Conservation (phyloP, 2,329 filamentous ascomycete genomes). For the Cercospora brassicicola region DNA sequence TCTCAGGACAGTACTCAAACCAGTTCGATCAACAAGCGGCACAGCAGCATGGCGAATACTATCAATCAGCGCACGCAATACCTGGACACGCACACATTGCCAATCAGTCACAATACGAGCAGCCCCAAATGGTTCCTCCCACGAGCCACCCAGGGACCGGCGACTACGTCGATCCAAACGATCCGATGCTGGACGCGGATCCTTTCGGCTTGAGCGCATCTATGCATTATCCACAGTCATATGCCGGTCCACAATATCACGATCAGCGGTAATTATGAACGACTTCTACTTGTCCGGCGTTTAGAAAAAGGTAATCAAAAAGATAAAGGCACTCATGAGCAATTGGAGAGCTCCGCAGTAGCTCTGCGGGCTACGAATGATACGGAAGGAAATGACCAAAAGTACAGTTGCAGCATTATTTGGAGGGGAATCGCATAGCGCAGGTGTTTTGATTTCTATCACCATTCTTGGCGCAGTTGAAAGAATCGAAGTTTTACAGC, state of each 20-base stretch:
- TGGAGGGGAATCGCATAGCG: slow-evolving; percentile 18
- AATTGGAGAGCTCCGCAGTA: slow-evolving; percentile 19
- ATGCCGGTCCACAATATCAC: slow-evolving; percentile 29
- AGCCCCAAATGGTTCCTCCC: slow-evolving; percentile 26
- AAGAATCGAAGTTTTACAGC: neutral
- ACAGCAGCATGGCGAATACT: slow-evolving; percentile 33
- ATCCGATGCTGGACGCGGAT: slow-evolving; percentile 87
- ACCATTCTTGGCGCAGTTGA: neutral
- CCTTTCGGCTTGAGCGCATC: slow-evolving; percentile 90
- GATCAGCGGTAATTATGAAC: slow-evolving; percentile 13
- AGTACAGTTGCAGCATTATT: slow-evolving; percentile 5
- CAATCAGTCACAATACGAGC: slow-evolving; percentile 22
- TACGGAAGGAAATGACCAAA: slow-evolving; percentile 12
- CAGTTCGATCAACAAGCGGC: slow-evolving; percentile 29
- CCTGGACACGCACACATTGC: slow-evolving; percentile 18
- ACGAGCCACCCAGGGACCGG: slow-evolving; percentile 25
- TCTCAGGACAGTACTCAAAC: slow-evolving; percentile 34
- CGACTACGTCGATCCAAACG: slow-evolving; percentile 64
- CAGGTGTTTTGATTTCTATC: slow-evolving; percentile 2
- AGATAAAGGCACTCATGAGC: neutral
- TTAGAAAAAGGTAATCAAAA: slow-evolving; percentile 6
- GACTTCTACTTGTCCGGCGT: neutral
- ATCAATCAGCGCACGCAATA: slow-evolving; percentile 23
- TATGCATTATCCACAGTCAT: slow-evolving; percentile 56
- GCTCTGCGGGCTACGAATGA: slow-evolving; percentile 24